Evolutionary conservation across 2,329 filamentous ascomycete genomes (phyloP).

Genomic region (Drechslerella stenobrocha): DNA sequence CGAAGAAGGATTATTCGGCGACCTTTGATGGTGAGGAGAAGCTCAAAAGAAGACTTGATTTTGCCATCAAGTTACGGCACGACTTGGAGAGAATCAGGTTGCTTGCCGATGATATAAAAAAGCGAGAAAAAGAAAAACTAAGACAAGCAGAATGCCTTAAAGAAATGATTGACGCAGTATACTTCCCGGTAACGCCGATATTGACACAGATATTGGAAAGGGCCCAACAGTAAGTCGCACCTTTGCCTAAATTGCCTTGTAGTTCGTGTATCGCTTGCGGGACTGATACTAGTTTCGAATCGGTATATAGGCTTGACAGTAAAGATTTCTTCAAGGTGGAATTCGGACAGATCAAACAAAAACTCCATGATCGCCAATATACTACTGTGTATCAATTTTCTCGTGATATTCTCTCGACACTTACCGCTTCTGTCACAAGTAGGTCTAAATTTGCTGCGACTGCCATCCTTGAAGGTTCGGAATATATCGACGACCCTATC

Average conservation of each 20-base stretch:
- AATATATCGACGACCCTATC: not conserved
- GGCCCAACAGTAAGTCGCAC: conserved; percentile 71
- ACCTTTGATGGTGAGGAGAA: conserved; percentile 82
- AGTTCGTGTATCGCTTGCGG: conserved; percentile 48
- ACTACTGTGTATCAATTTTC: conserved; percentile 64
- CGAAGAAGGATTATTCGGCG: conserved; percentile 87
- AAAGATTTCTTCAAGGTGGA: conserved; percentile 64
- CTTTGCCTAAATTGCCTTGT: conserved; percentile 10
- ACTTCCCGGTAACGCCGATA: conserved; percentile 81
- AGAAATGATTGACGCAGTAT: conserved; percentile 81
- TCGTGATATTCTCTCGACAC: conserved; percentile 61
- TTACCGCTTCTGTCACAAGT: conserved; percentile 39
- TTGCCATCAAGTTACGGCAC: conserved; percentile 72
- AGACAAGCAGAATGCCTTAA: conserved; percentile 74
- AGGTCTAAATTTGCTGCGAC: conserved; percentile 38
- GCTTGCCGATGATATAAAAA: conserved; percentile 68
- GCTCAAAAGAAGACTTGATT: conserved; percentile 80
- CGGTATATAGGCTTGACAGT: conserved; percentile 63
- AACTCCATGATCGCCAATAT: conserved; percentile 64
- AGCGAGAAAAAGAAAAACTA: conserved; percentile 76
- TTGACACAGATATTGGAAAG: conserved; percentile 78
- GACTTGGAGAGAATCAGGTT: conserved; percentile 77
- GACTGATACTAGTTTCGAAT: conserved; percentile 11
- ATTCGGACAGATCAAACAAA: conserved; percentile 60
- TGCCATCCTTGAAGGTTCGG: conserved; percentile 20